Evolutionary conservation across 2,329 filamentous ascomycete genomes (phyloP).

Genomic region (Colletotrichum tropicicola): DNA sequence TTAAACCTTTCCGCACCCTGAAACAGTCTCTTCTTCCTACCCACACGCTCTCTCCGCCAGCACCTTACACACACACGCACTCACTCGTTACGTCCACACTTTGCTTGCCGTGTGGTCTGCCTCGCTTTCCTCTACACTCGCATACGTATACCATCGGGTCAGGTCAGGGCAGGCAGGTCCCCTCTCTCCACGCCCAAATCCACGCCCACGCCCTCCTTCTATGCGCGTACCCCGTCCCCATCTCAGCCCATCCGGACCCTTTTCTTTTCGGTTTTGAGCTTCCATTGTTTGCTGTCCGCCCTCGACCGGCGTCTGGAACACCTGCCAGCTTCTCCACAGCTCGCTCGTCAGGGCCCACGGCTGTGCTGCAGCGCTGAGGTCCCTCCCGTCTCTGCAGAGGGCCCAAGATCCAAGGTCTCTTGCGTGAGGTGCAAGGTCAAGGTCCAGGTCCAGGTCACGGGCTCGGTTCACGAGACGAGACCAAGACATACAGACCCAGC

Average conservation of each 20-base stretch:
- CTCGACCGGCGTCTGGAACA: background rate
- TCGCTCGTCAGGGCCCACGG: constrained; percentile 12
- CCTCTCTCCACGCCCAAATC: too few species aligned
- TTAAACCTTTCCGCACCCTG: constrained; percentile 22
- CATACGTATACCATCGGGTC: too few species aligned
- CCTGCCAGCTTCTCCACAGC: background rate
- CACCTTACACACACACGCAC: too few species aligned
- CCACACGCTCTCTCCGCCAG: too few species aligned
- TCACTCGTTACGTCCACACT: too few species aligned
- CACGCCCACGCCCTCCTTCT: background rate
- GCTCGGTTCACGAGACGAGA: constrained; percentile 23
- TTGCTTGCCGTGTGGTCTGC: too few species aligned
- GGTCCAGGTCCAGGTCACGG: constrained; percentile 23
- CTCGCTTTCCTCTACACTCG: too few species aligned
- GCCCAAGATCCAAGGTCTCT: constrained; percentile 1
- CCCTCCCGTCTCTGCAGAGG: background rate
- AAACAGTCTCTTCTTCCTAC: constrained; percentile 17
- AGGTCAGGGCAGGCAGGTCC: too few species aligned
- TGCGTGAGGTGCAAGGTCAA: constrained; percentile 5
- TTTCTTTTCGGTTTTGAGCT: constrained; percentile 1
- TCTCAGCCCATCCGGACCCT: constrained; percentile 7
- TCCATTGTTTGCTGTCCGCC: background rate
- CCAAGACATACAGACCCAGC: constrained; percentile 8
- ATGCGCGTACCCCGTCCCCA: background rate
- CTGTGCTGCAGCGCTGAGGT: too few species aligned